Base-by-base conservation (phyloP, 805 yeast genomes). In the Wickerhamiella parazyma region DNA sequence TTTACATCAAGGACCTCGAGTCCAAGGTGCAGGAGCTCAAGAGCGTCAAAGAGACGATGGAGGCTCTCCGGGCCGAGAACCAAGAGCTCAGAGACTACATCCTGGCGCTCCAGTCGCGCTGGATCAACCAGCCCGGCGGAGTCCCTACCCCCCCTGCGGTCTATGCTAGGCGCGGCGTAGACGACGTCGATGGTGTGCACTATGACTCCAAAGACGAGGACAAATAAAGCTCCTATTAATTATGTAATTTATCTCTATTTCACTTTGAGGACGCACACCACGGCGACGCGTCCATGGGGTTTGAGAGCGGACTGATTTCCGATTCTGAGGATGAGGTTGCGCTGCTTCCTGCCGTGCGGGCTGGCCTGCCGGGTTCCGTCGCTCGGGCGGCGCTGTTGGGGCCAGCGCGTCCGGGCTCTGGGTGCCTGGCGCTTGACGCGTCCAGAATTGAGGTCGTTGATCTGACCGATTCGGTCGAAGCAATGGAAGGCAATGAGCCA, bases 1-100 rank as follows among this genome's bases (percentile, higher is more conserved):
- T 74, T 46, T 78, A 84, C 55, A 76, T 87, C 51, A 80, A 77
- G 60, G 89, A 84, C 39, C 67, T 87, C 45, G 95, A 87, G 62
- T 61, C 66, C 29, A 76, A 78, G 56, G 81, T 82, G 9, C 67
- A 69, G 37, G 78, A 77, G 53, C 75, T 75, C 46, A 75, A 74
- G 49, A 66, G 65, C n/a, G 65, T 82, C 51, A 72, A 75, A 55
- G 75, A 74, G 51, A 73, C 78, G 25, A 71, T 83, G 51, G 80
- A 76, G 47, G 72, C 68, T n/a, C 67, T 85, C 47, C 71, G 77
- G 48, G 69, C 70, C 33, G 94, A 85, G 55, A 82, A 80, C 63
- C 62, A 69, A 54, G 78, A 76, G 55, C 70, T 84, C 47, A 71
- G 86, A 50, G 84, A 79, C 55, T 80, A 81, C 57, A 76, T 80